Evolutionary conservation across 2,329 filamentous ascomycete genomes (phyloP).

Genomic region (Colletotrichum paranaense): DNA sequence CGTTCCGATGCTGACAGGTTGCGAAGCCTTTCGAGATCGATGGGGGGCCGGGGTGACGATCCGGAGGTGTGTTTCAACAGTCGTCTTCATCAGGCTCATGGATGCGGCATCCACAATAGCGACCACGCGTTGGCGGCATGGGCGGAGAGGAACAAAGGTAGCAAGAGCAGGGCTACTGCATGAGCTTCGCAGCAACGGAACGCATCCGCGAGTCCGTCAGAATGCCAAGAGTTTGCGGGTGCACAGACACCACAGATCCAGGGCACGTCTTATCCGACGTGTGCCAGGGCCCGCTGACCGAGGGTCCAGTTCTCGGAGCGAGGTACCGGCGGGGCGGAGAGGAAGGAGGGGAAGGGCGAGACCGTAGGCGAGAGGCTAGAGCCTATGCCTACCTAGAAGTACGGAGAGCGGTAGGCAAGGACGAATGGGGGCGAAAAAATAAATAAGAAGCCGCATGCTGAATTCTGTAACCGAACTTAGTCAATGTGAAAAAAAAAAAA

Average conservation of each 20-base stretch:
- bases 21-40: background rate
- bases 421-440: background rate
- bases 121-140: background rate
- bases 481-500: background rate
- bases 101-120: background rate
- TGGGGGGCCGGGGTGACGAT: background rate
- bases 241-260: background rate
- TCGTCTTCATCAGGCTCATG: background rate
- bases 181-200: conserved; percentile 14
- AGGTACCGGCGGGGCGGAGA: background rate
- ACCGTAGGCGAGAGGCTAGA: background rate
- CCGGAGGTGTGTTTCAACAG: background rate
- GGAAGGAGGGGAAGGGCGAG: background rate
- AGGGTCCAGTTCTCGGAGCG: background rate
- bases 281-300: background rate
- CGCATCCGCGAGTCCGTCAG: conserved; percentile 6
- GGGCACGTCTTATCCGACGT: background rate
- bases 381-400: too few species aligned
- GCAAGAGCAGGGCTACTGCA: conserved; percentile 14
- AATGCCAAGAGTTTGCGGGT: background rate
- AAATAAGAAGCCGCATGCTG: background rate
- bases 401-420: background rate
- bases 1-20: background rate
- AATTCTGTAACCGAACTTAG: background rate
- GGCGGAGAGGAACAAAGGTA: background rate